A percentile compares a stretch with the other conserved stretches of the same genome.
Conservation (phyloP, 2,329 filamentous ascomycete genomes). For the Pseudophaeomoniella oleicola region DNA sequence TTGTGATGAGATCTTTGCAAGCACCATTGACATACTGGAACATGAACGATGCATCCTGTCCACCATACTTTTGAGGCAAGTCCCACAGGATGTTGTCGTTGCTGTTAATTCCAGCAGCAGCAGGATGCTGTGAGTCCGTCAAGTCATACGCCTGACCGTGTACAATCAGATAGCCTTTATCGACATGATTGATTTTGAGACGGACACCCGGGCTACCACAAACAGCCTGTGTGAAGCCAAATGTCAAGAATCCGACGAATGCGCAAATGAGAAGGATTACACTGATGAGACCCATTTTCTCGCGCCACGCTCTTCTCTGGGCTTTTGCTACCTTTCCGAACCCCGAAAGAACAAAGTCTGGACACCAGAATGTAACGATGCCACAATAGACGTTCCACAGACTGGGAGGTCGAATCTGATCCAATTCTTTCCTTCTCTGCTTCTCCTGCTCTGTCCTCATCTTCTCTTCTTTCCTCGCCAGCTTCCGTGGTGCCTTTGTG, state of each 20-base stretch:
- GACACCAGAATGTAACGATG: constrained; percentile 87
- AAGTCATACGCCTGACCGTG: constrained; percentile 86
- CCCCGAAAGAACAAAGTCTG: constrained; percentile 68
- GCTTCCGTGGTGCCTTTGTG: constrained; percentile 40
- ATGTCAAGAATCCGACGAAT: constrained; percentile 88
- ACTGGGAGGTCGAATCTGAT: constrained; percentile 62
- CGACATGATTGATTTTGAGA: constrained; percentile 70
- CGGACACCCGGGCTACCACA: constrained; percentile 60
- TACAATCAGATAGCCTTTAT: constrained; percentile 81
- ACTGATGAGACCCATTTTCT: constrained; percentile 94
- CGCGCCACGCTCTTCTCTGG: constrained; percentile 85
- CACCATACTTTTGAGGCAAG: constrained; percentile 63
- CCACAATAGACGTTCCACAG: constrained; percentile 94
- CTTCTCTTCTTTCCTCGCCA: constrained; percentile 46
- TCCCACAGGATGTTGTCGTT: constrained; percentile 76
- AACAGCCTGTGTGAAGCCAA: constrained; percentile 84
- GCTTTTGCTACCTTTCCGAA: constrained; percentile 75
- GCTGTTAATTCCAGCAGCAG: constrained; percentile 60
- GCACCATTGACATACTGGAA: constrained; percentile 98
- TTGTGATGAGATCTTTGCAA: constrained; percentile 80
- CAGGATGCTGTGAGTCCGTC: constrained; percentile 59
- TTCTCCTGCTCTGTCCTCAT: constrained; percentile 45
- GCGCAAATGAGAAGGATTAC: constrained; percentile 79
- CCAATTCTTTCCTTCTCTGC: constrained; percentile 41
- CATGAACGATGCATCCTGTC: constrained; percentile 89